Conservation (phyloP, 2,329 filamentous ascomycete genomes). For the Fusarium stilboides region DNA sequence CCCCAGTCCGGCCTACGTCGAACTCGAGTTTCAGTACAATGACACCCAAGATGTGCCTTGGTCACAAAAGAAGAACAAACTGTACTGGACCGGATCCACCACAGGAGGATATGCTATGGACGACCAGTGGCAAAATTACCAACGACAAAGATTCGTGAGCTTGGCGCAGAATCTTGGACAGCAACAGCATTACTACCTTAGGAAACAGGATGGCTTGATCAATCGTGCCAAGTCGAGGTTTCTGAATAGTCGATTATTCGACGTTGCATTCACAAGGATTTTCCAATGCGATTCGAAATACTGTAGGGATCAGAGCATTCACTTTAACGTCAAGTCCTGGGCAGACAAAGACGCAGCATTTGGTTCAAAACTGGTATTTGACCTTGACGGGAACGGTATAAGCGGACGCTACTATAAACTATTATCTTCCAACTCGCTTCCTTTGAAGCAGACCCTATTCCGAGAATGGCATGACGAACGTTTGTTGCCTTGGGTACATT, state of each 20-base stretch:
- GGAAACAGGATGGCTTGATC: slow-evolving; percentile 36
- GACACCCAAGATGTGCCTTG: slow-evolving; percentile 60
- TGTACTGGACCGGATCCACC: slow-evolving; percentile 72
- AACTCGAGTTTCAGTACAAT: slow-evolving; percentile 60
- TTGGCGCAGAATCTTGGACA: slow-evolving; percentile 55
- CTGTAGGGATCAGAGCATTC: slow-evolving; percentile 55
- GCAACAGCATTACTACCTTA: slow-evolving; percentile 54
- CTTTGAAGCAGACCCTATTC: slow-evolving; percentile 68
- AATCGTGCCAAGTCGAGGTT: slow-evolving; percentile 49
- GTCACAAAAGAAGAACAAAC: slow-evolving; percentile 63
- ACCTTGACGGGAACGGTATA: slow-evolving; percentile 70
- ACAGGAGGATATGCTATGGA: slow-evolving; percentile 62
- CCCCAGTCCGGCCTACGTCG: slow-evolving; percentile 66
- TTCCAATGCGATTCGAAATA: slow-evolving; percentile 59
- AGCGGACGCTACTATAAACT: slow-evolving; percentile 68
- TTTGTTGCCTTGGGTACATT: slow-evolving; percentile 70
- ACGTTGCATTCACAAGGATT: slow-evolving; percentile 63
- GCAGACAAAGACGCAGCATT: slow-evolving; percentile 56
- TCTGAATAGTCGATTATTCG: slow-evolving; percentile 58
- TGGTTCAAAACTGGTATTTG: slow-evolving; percentile 61
- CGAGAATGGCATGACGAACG: slow-evolving; percentile 73
- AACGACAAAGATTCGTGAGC: slow-evolving; percentile 64
- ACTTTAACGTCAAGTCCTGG: slow-evolving; percentile 53
- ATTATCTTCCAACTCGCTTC: slow-evolving; percentile 62
- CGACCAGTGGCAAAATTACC: slow-evolving; percentile 59